Base-by-base conservation (phyloP, 805 yeast species). In the Monosporozyma yasuniensis region DNA sequence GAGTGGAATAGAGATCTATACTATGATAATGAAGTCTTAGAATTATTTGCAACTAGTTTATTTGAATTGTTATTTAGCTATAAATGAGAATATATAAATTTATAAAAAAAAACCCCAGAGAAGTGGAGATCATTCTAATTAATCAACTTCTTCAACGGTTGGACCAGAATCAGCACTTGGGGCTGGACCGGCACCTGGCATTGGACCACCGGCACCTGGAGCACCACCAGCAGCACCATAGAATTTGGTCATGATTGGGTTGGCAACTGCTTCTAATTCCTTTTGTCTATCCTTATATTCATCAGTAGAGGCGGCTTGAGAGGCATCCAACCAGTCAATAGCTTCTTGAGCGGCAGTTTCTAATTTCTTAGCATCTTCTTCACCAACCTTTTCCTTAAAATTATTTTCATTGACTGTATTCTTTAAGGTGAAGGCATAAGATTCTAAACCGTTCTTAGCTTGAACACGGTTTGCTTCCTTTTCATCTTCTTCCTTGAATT, bases 211-310 rank as follows among this genome's bases (percentile, higher is more conserved):
- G 54, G 78, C 75, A 63, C 77, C 76, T 62, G 56, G 56, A 65
- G 84, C 82, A 58, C 83, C 84, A 71, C 88, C 95, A 71, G 89
- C 95, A 60, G 84, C 89, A 73, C 87, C 93, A 83, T 91, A 91
- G 80, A 93, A 88, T 80, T 90, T 88, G 71, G 88, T 80, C 88
- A 90, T 84, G 75, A 90, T 87, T 72, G 97, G 97, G 80, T 90
- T 90, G 61, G 96, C 96, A 73, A 84, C 78, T 61, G 80, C 84
- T 79, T 91, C 97, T 66, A 90, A 83, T 75, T 89, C 96, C 83
- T 90, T 90, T 78, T 89, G 95, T 78, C 80, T 84, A 74, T 85
- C 96, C 67, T 81, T 78, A 72, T 74, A 90, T 79, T 90, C 98
- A 69, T 91, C 97, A 52, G 87, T 80, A 49, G 96, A 71, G 61